Evolutionary conservation across 257 asterid genomes (phyloP).

Genomic region (Solanum bukasovii): DNA sequence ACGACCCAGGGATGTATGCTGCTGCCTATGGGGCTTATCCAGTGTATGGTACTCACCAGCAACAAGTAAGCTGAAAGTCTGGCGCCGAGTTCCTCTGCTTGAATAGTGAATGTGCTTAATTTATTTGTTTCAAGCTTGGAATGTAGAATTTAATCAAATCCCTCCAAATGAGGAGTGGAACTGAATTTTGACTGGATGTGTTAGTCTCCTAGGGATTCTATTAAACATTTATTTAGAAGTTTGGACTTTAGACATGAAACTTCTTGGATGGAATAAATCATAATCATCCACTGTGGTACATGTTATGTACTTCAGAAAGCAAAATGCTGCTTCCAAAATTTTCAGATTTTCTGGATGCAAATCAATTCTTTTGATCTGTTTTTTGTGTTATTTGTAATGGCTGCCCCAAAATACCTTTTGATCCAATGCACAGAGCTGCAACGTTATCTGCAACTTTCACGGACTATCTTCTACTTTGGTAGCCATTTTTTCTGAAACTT

Average conservation of each 20-base stretch:
- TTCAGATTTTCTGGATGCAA: background rate
- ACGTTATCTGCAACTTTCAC: background rate
- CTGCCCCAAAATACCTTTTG: background rate
- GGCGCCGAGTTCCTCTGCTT: background rate
- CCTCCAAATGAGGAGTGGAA: conserved; percentile 35
- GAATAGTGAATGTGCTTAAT: conserved; percentile 8
- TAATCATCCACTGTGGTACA: conserved; percentile 6
- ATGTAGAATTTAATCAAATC: conserved; percentile 19
- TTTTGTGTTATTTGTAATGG: background rate
- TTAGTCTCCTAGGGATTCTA: conserved; percentile 29
- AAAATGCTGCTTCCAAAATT: background rate
- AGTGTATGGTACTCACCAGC: conserved; percentile 76
- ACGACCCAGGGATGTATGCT: conserved; percentile 71
- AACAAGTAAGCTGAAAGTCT: conserved; percentile 64
- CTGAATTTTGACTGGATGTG: conserved; percentile 66
- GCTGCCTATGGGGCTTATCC: conserved; percentile 81
- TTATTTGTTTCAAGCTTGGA: conserved; percentile 20
- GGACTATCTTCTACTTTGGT: background rate
- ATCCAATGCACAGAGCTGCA: background rate
- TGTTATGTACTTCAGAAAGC: background rate
- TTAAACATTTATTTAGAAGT: conserved; percentile 43
- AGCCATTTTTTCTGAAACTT: background rate
- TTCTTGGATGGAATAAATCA: conserved; percentile 52
- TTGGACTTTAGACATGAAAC: conserved; percentile 29
- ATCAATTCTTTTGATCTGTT: background rate